phyloP scores from a whole-genome alignment of 1,284 basidiomycete species.

The Cutaneotrichosporon sp. region DNA sequence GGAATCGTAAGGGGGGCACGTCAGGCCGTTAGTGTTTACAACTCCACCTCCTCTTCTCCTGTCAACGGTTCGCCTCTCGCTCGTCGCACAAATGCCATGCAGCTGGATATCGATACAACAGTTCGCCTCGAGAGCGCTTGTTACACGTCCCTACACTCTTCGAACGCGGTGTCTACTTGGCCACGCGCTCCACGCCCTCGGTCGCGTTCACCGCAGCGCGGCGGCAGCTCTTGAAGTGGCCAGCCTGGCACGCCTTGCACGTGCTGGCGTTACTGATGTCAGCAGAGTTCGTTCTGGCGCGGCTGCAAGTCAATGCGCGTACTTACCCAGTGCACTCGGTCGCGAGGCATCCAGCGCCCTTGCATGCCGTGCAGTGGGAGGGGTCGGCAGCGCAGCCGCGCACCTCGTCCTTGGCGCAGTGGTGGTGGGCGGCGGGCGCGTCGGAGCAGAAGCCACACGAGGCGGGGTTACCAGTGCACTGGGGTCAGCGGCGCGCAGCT shows the following conservation, averaged over 20 bases:
- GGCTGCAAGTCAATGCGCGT: too few species aligned
- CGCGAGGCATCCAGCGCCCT: conserved; percentile 42
- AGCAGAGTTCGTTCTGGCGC: background rate
- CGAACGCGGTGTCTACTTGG: background rate
- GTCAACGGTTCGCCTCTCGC: too few species aligned
- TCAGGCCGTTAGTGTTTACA: too few species aligned
- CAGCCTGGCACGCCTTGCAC: conserved; percentile 39
- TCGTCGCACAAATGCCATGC: background rate
- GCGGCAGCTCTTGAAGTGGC: conserved; percentile 37
- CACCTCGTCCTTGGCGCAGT: conserved; percentile 42
- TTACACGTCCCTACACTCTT: background rate
- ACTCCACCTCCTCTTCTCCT: too few species aligned
- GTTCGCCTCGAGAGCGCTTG: background rate
- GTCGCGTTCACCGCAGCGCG: conserved; percentile 32
- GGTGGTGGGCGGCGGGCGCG: conserved; percentile 18
- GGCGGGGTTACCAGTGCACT: conserved; percentile 42
- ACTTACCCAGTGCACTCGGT: conserved; percentile 45
- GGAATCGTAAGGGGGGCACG: too few species aligned
- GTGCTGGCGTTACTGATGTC: conserved; percentile 33
- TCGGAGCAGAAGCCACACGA: conserved; percentile 45
- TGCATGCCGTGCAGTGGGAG: conserved; percentile 31
- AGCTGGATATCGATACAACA: conserved; percentile 4
- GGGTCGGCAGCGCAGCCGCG: conserved; percentile 41
- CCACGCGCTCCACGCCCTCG: conserved; percentile 38
- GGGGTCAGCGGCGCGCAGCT: background rate